Evolutionary conservation across 2,329 filamentous ascomycete species (phyloP).

Genomic region (Fusarium sp.): DNA sequence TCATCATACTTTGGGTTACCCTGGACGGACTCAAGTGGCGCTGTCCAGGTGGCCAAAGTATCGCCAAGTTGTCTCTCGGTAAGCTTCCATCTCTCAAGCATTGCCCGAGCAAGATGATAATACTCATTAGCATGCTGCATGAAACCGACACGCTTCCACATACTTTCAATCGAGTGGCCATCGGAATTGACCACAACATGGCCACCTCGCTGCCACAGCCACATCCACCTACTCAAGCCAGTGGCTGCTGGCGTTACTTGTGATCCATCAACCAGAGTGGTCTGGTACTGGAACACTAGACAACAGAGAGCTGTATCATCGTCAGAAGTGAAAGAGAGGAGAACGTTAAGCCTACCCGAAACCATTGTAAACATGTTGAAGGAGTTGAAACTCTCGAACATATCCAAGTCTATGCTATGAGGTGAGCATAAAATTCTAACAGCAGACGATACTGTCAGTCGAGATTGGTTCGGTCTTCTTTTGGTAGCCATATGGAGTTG

Average conservation of each 20-base stretch:
- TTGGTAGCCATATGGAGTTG: neutral
- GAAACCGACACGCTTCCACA: neutral
- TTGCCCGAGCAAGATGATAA: neutral
- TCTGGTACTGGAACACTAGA: neutral
- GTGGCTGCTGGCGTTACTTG: neutral
- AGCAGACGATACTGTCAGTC: neutral
- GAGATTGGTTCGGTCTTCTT: fast-evolving
- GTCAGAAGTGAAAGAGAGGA: neutral
- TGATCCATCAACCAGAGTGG: neutral
- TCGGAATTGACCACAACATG: fast-evolving
- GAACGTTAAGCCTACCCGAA: neutral
- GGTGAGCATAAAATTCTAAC: neutral
- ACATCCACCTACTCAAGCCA: neutral
- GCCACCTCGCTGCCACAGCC: neutral
- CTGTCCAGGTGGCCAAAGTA: neutral
- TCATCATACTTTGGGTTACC: neutral
- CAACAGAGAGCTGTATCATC: neutral
- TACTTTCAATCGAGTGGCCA: neutral
- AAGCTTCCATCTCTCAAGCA: neutral
- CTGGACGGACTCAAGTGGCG: neutral
- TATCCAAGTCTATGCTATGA: neutral
- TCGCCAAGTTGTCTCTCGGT: neutral
- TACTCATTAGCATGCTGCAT: neutral
- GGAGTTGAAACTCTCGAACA: neutral
- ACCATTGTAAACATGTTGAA: slow-evolving; percentile 6